A percentile compares a stretch with the other conserved stretches of the same genome.
These are phyloP conservation scores for Hyphopichia fennica DNA, from an alignment of 1,139 yeast genomes.

Conservation along the genomic window DNA sequence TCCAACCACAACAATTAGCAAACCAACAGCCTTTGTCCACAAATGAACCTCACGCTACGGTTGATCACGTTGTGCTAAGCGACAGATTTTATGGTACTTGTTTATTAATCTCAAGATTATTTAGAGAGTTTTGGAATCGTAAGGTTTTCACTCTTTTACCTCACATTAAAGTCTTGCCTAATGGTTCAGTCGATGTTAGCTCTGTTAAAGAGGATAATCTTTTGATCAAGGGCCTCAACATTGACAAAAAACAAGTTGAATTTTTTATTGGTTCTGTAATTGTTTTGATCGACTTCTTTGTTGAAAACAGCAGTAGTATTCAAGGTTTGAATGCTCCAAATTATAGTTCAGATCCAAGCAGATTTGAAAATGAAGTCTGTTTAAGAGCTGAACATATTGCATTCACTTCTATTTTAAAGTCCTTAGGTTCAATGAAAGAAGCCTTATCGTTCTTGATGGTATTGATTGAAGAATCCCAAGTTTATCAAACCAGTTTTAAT, in stretches of 20 bases:
- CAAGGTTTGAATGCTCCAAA: constrained; percentile 61
- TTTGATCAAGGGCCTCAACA: constrained; percentile 45
- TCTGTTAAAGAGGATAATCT: constrained; percentile 50
- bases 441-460: constrained; percentile 86
- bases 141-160: constrained; percentile 59
- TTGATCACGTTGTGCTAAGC: constrained; percentile 80
- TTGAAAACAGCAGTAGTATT: constrained; percentile 57
- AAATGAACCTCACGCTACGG: constrained; percentile 31
- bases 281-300: constrained; percentile 58
- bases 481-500: constrained; percentile 43
- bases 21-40: constrained; percentile 8
- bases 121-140: constrained; percentile 75
- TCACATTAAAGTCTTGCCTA: constrained; percentile 41
- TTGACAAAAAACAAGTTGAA: constrained; percentile 58
- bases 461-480: constrained; percentile 70
- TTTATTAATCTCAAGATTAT: constrained; percentile 71
- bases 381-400: constrained; percentile 92
- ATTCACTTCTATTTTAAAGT: constrained; percentile 71
- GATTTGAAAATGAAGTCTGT: constrained; percentile 62
- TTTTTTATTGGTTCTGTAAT: constrained; percentile 67
- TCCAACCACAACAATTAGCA: constrained; percentile 9
- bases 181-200: constrained; percentile 38
- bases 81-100: constrained; percentile 94
- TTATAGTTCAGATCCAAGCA: constrained; percentile 48
- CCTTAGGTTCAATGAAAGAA: constrained; percentile 80